Evolutionary conservation across 2,329 filamentous ascomycete genomes (phyloP).

Genomic region (Coleophoma cylindrospora): DNA sequence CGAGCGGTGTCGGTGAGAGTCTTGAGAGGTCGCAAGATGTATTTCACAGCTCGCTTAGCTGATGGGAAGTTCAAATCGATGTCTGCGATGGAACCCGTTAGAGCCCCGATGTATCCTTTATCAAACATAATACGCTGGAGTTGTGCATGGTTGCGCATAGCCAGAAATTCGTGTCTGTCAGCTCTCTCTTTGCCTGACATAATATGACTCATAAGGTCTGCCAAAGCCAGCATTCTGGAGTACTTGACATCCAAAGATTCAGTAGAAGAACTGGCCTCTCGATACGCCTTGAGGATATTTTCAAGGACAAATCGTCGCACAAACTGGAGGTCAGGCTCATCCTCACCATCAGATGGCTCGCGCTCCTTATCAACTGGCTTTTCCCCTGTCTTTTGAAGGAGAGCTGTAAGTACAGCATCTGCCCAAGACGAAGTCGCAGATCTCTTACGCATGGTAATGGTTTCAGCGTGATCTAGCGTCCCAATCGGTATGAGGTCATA

Average conservation of each 20-base stretch:
- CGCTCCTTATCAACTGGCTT: conserved; percentile 52
- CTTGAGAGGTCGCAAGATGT: conserved; percentile 86
- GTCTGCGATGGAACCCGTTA: conserved; percentile 90
- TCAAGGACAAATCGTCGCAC: conserved; percentile 94
- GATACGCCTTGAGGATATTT: conserved; percentile 86
- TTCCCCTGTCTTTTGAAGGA: conserved; percentile 86
- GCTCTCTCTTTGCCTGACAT: conserved; percentile 70
- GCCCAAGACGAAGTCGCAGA: conserved; percentile 80
- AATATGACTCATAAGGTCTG: conserved; percentile 91
- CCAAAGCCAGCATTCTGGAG: conserved; percentile 77
- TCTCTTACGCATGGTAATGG: conserved; percentile 76
- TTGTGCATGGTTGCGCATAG: conserved; percentile 66
- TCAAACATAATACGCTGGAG: conserved; percentile 96
- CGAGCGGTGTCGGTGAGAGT: conserved; percentile 84
- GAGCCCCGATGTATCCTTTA: conserved; percentile 85
- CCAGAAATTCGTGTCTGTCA: conserved; percentile 37
- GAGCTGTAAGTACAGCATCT: conserved; percentile 76
- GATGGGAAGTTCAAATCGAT: conserved; percentile 93
- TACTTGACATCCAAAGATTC: conserved; percentile 85
- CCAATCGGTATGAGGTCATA: conserved; percentile 66
- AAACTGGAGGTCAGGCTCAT: conserved; percentile 80
- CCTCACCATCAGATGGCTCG: conserved; percentile 62
- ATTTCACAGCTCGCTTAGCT: conserved; percentile 91
- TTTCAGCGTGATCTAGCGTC: conserved; percentile 67
- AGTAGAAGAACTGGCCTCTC: conserved; percentile 72